These are phyloP conservation scores for Solanum boliviense DNA, from an alignment of 257 asterid genomes.

Conservation along the genomic window DNA sequence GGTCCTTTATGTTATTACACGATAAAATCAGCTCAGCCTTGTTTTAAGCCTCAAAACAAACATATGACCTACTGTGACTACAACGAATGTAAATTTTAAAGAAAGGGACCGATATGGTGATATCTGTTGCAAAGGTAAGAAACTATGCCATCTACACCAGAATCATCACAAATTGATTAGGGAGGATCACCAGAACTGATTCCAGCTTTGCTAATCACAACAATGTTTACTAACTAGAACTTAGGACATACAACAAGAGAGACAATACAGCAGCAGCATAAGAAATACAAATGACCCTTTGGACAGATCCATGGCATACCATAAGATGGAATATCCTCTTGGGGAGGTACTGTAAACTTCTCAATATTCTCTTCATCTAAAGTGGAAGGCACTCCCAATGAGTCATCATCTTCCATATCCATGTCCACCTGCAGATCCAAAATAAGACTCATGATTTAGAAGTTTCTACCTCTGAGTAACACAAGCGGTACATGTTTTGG, in stretches of 20 bases:
- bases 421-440: conserved; percentile 65
- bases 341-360: conserved; percentile 21
- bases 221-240: not conserved
- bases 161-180: not conserved
- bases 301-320: conserved; percentile 28
- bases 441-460: not conserved
- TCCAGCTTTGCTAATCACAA: not conserved
- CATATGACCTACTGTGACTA: not conserved
- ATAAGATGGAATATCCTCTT: conserved; percentile 21
- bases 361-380: conserved; percentile 28
- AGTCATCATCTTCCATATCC: conserved; percentile 78
- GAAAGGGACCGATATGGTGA: not conserved
- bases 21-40: not conserved
- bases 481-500: not conserved
- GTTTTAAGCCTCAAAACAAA: not conserved
- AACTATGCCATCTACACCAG: not conserved
- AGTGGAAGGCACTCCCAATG: conserved; percentile 21
- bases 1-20: not conserved
- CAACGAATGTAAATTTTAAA: not conserved
- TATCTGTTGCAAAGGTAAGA: not conserved
- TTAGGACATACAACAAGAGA: not conserved
- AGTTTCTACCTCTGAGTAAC: not conserved
- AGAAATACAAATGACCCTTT: not conserved
- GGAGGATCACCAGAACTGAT: not conserved
- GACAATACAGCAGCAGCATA: not conserved